Evolutionary conservation across 345 rosid species (phyloP), one percentile per base, ranked within the genome.

Genomic region (Camelina laxa): DNA sequence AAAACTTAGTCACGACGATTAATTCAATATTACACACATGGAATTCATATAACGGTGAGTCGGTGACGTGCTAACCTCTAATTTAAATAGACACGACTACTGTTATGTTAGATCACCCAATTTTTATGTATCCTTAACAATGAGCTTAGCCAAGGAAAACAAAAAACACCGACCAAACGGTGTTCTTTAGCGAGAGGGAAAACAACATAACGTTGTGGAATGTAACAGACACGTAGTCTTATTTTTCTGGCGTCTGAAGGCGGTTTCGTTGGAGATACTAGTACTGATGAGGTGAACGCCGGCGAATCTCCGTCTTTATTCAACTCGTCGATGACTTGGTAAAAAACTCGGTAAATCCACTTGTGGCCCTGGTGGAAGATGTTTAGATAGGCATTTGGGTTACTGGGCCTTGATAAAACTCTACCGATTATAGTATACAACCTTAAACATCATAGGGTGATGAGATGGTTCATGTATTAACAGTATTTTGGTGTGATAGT

Each of bases 281-380:
- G 42, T 10, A n/a, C n/a, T n/a, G 14, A 38, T 38, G 42, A 38
- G 13, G 42, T 38, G 13, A 10, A 38, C 42, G 42, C 14, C 14
- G 13, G 42, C 4, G 13, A 39, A 39, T 39, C 42, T 39, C 42
- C 14, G 42, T 10, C 14, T 27, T 27, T 5, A 27, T 8, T 35
- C 39, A 35, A 35, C 39, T 35, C 39, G 39, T 35, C 38, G 10
- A 35, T 35, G 38, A 35, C 38, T 35, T 35, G 38, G 38, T 35
- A 35, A 8, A 35, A 35, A 35, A 24, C 2, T 53, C 33, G n/a
- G 16, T 42, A 14, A 42, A 5, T 14, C 16, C 47, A 35, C 38
- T 35, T 58, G 63, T 58, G 17, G 65, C 41, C 61, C 13, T 57
- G 41, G 13, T n/a, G 22, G 62, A 57, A 57, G 41, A 31, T 57